Conservation (phyloP, 306 rosid species). For the Quercus ilex region DNA sequence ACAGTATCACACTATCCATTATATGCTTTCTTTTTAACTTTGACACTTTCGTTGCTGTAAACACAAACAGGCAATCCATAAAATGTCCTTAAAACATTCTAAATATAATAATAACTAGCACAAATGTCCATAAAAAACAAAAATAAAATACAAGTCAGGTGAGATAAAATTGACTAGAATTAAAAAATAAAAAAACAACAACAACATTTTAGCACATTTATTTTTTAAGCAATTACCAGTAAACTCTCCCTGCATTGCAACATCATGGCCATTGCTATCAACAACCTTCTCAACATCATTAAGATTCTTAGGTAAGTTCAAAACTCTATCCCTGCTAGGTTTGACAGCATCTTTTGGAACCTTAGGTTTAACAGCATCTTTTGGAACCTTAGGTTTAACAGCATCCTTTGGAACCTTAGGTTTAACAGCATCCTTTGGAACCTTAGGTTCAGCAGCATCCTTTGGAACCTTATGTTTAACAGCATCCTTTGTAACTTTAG, state of each 20-base stretch:
- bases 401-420: neutral
- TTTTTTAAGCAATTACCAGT: conserved; percentile 27
- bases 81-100: conserved; percentile 12
- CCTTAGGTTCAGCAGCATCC: conserved; percentile 22
- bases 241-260: conserved; percentile 29
- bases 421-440: conserved; percentile 6
- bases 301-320: conserved; percentile 10
- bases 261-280: conserved; percentile 28
- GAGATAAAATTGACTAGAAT: neutral
- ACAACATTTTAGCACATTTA: conserved; percentile 32
- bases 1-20: conserved; percentile 29
- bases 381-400: too few relatives aligned
- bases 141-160: neutral
- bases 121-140: too few relatives aligned
- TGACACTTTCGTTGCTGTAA: conserved; percentile 51
- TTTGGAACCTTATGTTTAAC: conserved; percentile 9
- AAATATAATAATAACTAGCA: neutral
- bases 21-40: conserved; percentile 62
- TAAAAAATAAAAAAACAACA: neutral
- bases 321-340: conserved; percentile 30
- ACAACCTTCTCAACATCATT: conserved; percentile 33
- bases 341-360: conserved; percentile 4
- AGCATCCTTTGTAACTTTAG: neutral
- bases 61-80: conserved; percentile 12
- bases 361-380: too few relatives aligned